These are phyloP conservation scores for Rhodotorula toruloides DNA, from an alignment of 768 basidiomycete genomes.

Conservation along the genomic window DNA sequence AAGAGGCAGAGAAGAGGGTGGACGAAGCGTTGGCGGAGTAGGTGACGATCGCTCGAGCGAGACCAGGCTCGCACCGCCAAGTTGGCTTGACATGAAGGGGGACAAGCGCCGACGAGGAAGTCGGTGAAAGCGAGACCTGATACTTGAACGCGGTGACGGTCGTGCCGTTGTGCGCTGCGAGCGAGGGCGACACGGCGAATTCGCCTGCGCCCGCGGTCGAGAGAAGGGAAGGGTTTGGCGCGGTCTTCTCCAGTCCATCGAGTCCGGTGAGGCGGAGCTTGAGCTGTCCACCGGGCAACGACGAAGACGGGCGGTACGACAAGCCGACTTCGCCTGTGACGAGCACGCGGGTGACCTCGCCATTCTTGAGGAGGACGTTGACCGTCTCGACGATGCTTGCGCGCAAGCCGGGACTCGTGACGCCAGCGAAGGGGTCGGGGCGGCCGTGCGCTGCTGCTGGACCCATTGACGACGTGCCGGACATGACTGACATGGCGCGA, in stretches of 20 bases:
- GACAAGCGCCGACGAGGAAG: constrained; percentile 26
- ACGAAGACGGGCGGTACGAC: constrained; percentile 32
- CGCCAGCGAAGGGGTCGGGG: constrained; percentile 35
- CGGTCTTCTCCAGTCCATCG: constrained; percentile 50
- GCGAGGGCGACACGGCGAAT: constrained; percentile 45
- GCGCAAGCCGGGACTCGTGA: constrained; percentile 43
- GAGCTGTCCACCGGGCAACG: constrained; percentile 20
- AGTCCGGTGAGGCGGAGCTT: constrained; percentile 46
- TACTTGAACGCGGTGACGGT: constrained; percentile 49
- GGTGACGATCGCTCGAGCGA: constrained; percentile 48
- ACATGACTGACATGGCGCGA: constrained; percentile 37
- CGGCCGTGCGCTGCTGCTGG: not conserved
- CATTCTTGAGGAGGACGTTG: constrained; percentile 47
- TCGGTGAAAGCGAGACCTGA: constrained; percentile 45
- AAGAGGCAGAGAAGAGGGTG: constrained; percentile 1
- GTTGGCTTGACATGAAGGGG: constrained; percentile 47
- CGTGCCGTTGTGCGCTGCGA: constrained; percentile 26
- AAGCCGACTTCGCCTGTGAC: constrained; percentile 49
- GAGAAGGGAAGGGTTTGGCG: constrained; percentile 49
- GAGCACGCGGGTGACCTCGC: constrained; percentile 46
- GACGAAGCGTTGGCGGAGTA: constrained; percentile 43
- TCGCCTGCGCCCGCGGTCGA: constrained; percentile 45
- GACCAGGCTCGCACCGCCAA: constrained; percentile 48
- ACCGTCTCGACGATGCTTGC: constrained; percentile 48
- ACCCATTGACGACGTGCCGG: constrained; percentile 32